Base-by-base conservation (phyloP, 306 rosid genomes). In the Quercus cerris region DNA sequence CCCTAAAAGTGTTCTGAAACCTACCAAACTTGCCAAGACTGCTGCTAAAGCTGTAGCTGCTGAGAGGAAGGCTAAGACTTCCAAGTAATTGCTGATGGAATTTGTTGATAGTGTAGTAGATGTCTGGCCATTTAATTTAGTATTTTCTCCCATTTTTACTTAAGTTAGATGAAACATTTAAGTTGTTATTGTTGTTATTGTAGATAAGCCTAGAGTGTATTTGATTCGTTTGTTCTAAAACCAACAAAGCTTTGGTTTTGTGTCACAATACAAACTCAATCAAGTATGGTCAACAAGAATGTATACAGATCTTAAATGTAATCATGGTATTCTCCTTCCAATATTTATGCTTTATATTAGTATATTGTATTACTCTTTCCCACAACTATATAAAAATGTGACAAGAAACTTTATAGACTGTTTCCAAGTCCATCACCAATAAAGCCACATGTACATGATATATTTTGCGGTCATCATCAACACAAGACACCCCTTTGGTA, bases 31-130 rank as follows among this genome's bases (percentile, higher is more conserved):
- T 9, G 93, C 92, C 80, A 93, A 93, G 74, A 67, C 93, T 74
- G 96, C 93, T 69, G 92, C 85, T 46, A 88, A 89, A 87, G 88
- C 98, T 66, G 93, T 84, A 58, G 93, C 93, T 67, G 80, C 88
- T 71, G 94, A 91, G 71, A 77, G 28, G 14, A 90, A 87, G 83
- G 74, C 81, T 74, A 88, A 88, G 85, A 83, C 17, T 23, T 79
- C 91, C 80, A 85, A 85, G 84, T 89, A 84, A 85, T 66, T 81
- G 68, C 52, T 76, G 66, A 56, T 73, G n/a, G 44, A 81, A 74
- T 76, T 87, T 46, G 64, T 77, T 58, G 33, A 19, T 28, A 41
- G 46, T 64, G 72, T 52, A 66, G 54, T 14, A 70, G 71, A 69
- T 44, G 73, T 71, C 58, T 79, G 64, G 67, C 25, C 77, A 44